A percentile compares a stretch with the other conserved stretches of the same genome.
These are phyloP conservation scores for Orbilia javanica DNA, from an alignment of 2,329 filamentous ascomycete genomes.

Conservation along the genomic window DNA sequence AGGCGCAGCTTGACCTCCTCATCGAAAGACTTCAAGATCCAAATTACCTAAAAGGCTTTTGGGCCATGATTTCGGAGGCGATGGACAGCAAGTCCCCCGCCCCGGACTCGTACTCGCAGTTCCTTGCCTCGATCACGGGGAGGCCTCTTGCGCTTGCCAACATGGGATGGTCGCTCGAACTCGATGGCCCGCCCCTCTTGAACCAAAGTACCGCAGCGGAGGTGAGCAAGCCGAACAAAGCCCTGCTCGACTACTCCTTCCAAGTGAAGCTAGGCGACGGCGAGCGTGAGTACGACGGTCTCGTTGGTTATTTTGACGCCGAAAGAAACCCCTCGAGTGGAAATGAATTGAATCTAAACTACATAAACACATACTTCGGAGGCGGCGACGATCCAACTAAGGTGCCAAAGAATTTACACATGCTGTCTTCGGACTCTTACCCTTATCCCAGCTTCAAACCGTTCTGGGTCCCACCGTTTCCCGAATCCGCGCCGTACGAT, in stretches of 20 bases:
- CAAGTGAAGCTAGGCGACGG: constrained; percentile 65
- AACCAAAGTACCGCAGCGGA: constrained; percentile 62
- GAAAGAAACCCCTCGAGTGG: background rate
- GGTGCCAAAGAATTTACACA: constrained; percentile 7
- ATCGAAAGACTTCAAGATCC: no score
- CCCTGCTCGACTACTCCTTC: constrained; percentile 65
- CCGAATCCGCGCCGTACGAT: no score
- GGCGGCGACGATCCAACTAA: background rate
- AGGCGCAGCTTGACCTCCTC: background rate
- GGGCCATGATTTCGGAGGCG: no score
- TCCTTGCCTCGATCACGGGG: constrained; percentile 65
- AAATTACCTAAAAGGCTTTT: no score
- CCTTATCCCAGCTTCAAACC: constrained; percentile 62
- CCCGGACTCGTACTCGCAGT: constrained; percentile 65
- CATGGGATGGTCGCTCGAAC: constrained; percentile 65
- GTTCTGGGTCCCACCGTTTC: constrained; percentile 1
- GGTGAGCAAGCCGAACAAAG: no score
- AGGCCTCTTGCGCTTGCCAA: constrained; percentile 67
- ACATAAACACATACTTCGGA: constrained; percentile 62
- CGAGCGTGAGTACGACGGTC: constrained; percentile 64
- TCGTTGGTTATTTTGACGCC: constrained; percentile 66
- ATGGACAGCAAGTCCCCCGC: no score
- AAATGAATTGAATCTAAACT: constrained; percentile 61
- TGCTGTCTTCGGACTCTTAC: constrained; percentile 49
- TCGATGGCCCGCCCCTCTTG: constrained; percentile 59